Evolutionary conservation across 2,329 filamentous ascomycete genomes (phyloP).

Genomic region (Ilyonectria destructans): DNA sequence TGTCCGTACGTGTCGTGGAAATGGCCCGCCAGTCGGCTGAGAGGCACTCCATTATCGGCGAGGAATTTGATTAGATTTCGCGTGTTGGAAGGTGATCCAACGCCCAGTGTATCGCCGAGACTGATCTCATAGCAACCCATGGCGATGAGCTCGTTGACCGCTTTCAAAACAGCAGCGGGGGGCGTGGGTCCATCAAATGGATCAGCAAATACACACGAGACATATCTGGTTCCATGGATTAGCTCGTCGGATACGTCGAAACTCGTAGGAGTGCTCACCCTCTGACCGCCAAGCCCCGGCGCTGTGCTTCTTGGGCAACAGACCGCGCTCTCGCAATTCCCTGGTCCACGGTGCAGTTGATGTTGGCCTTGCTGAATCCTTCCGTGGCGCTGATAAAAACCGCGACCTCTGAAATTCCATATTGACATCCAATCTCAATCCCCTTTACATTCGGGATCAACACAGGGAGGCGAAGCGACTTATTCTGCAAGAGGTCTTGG

Average conservation of each 20-base stretch:
- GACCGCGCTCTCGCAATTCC: conserved; percentile 66
- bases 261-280: conserved; percentile 50
- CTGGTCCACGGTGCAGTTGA: conserved; percentile 72
- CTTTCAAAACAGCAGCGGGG: conserved; percentile 51
- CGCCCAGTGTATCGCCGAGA: conserved; percentile 77
- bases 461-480: conserved; percentile 35
- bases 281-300: conserved; percentile 63
- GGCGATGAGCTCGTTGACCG: conserved; percentile 65
- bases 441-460: conserved; percentile 71
- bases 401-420: conserved; percentile 54
- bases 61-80: conserved; percentile 65
- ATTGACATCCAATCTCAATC: conserved; percentile 59
- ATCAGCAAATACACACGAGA: conserved; percentile 71
- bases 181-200: conserved; percentile 61
- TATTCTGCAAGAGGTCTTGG: conserved; percentile 18
- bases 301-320: conserved; percentile 62
- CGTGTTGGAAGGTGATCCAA: conserved; percentile 63
- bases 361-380: conserved; percentile 71
- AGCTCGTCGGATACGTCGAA: neutral
- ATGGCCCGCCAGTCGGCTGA: conserved; percentile 73
- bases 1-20: conserved; percentile 83
- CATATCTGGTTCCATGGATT: conserved; percentile 52
- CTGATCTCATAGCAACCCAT: conserved; percentile 79
- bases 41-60: conserved; percentile 67
- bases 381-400: conserved; percentile 75